Evolutionary conservation across 768 basidiomycete genomes (phyloP).

Genomic region (Tricholoma flavovirens): DNA sequence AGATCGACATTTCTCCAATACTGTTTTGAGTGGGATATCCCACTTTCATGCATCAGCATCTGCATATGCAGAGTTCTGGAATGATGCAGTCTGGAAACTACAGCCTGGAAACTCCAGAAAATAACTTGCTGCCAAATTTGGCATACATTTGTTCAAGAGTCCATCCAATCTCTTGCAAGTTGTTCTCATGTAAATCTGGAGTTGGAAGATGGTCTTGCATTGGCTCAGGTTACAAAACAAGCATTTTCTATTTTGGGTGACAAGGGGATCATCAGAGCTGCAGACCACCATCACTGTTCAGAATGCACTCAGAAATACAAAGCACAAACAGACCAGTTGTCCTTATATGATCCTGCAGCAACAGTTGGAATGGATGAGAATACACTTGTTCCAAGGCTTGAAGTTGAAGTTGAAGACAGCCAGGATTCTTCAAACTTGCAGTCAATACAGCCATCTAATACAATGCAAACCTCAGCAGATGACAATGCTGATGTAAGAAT

Average conservation of each 20-base stretch:
- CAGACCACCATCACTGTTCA: not conserved
- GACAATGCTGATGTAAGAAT: constrained; percentile 2
- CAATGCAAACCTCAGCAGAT: not conserved
- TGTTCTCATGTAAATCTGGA: not conserved
- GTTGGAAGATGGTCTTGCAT: constrained; percentile 4
- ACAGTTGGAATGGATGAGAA: not conserved
- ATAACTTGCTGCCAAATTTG: constrained; percentile 8
- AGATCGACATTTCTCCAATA: constrained; percentile 9
- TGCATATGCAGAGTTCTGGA: constrained; percentile 14
- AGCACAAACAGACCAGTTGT: not conserved
- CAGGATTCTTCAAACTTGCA: not conserved
- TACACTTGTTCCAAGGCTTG: not conserved
- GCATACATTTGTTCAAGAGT: constrained; percentile 14
- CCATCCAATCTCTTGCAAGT: constrained; percentile 4
- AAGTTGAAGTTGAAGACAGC: not conserved
- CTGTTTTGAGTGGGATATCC: constrained; percentile 11
- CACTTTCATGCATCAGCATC: constrained; percentile 13
- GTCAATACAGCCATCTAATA: not conserved
- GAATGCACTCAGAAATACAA: constrained; percentile 5
- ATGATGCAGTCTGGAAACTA: constrained; percentile 4
- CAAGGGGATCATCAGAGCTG: not conserved
- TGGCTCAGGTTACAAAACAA: not conserved
- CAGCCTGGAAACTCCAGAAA: not conserved
- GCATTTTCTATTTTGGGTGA: not conserved
- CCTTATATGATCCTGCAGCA: not conserved